Percentiles rank a stretch among this genome's conserved stretches.
Evolutionary conservation across 768 basidiomycete species (phyloP).

Genomic region (Suillus discolor): DNA sequence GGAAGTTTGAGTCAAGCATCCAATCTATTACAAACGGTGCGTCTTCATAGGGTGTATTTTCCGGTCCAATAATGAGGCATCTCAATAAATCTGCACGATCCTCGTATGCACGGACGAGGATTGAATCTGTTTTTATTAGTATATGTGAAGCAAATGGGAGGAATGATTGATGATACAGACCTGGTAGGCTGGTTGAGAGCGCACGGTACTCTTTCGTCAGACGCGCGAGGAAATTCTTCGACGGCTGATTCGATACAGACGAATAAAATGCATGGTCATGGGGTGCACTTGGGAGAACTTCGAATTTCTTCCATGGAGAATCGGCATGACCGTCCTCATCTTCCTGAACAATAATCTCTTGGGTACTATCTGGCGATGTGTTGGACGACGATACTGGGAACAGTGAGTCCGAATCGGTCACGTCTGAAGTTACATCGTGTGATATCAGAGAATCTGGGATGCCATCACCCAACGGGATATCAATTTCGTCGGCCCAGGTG

Average conservation of each 20-base stretch:
- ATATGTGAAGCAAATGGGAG: not conserved
- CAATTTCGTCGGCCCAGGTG: conserved; percentile 28
- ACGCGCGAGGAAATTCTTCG: conserved; percentile 75
- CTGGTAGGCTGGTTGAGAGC: conserved; percentile 78
- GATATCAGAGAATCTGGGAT: conserved; percentile 17
- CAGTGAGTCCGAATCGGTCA: conserved; percentile 25
- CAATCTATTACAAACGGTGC: conserved; percentile 96
- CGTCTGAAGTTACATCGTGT: conserved; percentile 21
- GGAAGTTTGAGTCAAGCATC: conserved; percentile 86
- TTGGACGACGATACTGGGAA: conserved; percentile 30
- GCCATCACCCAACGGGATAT: conserved; percentile 22
- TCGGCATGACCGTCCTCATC: conserved; percentile 37
- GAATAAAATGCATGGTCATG: conserved; percentile 80
- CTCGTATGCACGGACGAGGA: conserved; percentile 89
- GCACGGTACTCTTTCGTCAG: conserved; percentile 83
- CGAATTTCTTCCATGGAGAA: conserved; percentile 80
- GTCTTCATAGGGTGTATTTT: conserved; percentile 94
- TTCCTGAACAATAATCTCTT: conserved; percentile 30
- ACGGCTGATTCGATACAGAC: conserved; percentile 60
- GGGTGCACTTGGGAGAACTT: conserved; percentile 74
- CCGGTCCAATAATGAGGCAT: conserved; percentile 88
- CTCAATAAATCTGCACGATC: conserved; percentile 86
- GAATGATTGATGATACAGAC: conserved; percentile 42
- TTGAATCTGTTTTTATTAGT: conserved; percentile 58
- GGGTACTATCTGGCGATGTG: conserved; percentile 34